Conservation (phyloP, 768 basidiomycete species). For the Lanmaoa rubissima region DNA sequence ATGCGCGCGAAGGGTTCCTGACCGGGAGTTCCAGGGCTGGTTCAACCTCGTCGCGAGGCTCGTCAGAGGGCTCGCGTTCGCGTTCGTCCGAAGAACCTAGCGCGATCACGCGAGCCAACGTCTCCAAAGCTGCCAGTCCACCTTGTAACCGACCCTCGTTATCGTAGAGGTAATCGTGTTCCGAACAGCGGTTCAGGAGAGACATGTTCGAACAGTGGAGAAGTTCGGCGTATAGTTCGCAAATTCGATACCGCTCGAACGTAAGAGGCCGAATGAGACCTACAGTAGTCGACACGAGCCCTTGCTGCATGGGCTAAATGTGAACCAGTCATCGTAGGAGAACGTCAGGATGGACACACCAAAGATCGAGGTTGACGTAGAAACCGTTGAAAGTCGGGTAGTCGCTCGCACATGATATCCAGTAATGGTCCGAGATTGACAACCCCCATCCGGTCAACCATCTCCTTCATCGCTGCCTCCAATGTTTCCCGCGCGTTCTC, state of each 20-base stretch:
- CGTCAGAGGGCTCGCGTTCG: slow-evolving; percentile 57
- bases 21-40: slow-evolving; percentile 70
- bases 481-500: slow-evolving; percentile 65
- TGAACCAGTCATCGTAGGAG: slow-evolving; percentile 12
- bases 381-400: slow-evolving; percentile 69
- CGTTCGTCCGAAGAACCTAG: slow-evolving; percentile 54
- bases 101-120: slow-evolving; percentile 81
- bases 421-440: slow-evolving; percentile 87
- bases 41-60: slow-evolving; percentile 54
- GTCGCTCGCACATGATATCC: slow-evolving; percentile 63
- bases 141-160: slow-evolving; percentile 81
- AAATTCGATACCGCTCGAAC: slow-evolving; percentile 92
- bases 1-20: slow-evolving; percentile 48
- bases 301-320: slow-evolving; percentile 44
- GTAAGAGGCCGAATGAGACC: slow-evolving; percentile 79
- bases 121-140: slow-evolving; percentile 82
- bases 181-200: slow-evolving; percentile 77
- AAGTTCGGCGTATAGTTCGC: slow-evolving; percentile 95
- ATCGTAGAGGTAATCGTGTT: slow-evolving; percentile 73
- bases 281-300: slow-evolving; percentile 69
- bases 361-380: slow-evolving; percentile 71
- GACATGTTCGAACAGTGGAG: slow-evolving; percentile 99
- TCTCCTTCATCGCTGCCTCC: slow-evolving; percentile 72
- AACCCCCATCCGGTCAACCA: slow-evolving; percentile 83
- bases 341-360: slow-evolving; percentile 44